phyloP scores from a whole-genome alignment of 1,139 yeast genomes.

The Dujonia santamariae region DNA sequence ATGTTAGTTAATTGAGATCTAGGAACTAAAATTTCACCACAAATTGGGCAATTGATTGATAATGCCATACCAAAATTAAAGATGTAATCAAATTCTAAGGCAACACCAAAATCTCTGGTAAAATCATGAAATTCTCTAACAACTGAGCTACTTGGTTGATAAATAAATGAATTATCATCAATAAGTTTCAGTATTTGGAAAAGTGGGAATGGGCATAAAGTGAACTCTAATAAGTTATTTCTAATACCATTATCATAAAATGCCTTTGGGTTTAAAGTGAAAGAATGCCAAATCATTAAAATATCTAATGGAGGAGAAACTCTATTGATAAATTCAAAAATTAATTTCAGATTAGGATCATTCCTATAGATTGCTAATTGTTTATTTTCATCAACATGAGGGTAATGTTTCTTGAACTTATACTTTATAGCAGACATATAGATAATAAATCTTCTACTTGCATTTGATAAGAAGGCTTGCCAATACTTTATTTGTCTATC shows the following conservation, averaged over 20 bases:
- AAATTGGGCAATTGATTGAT: slow-evolving; percentile 18
- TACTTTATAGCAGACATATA: slow-evolving; percentile 21
- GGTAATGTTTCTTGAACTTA: slow-evolving; percentile 5
- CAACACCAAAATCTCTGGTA: slow-evolving; percentile 2
- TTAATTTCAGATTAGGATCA: neutral
- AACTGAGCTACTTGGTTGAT: slow-evolving; percentile 12
- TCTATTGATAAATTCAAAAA: slow-evolving; percentile 4
- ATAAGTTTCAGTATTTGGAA: slow-evolving; percentile 18
- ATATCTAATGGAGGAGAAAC: slow-evolving; percentile 34
- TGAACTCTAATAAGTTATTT: slow-evolving; percentile 19
- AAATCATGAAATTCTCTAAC: slow-evolving; percentile 6
- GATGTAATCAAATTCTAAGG: slow-evolving; percentile 4
- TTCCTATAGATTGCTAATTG: slow-evolving; percentile 4
- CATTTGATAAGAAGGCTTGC: slow-evolving; percentile 27
- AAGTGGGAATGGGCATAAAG: slow-evolving; percentile 26
- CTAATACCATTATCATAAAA: slow-evolving; percentile 27
- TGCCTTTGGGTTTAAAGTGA: slow-evolving; percentile 16
- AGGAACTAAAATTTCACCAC: slow-evolving; percentile 11
- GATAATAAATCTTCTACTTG: slow-evolving; percentile 27
- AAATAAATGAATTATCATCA: slow-evolving; percentile 18
- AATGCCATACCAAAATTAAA: slow-evolving; percentile 4
- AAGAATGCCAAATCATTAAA: slow-evolving; percentile 40
- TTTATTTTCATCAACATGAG: slow-evolving; percentile 3
- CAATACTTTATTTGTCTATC: slow-evolving; percentile 20
- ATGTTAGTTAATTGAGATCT: slow-evolving; percentile 16